Evolutionary conservation across 306 rosid genomes (phyloP).

Genomic region (Vigna angularis): DNA sequence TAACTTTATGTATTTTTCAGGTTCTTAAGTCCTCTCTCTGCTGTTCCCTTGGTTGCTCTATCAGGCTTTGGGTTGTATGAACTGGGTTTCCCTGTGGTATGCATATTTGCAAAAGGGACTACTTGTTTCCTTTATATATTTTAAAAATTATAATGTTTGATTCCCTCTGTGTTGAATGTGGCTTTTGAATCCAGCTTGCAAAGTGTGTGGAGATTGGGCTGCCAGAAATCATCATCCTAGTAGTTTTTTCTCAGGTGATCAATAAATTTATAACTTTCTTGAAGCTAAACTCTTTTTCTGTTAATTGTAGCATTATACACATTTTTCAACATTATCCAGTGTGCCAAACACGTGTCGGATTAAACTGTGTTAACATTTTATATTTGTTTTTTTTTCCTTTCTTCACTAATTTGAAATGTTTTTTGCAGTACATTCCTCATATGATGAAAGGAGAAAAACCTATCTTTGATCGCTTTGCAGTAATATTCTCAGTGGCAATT

Average conservation of each 20-base stretch:
- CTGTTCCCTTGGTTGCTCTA: conserved; percentile 87
- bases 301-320: neutral
- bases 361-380: neutral
- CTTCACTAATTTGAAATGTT: neutral
- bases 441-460: conserved; percentile 51
- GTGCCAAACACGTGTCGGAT: neutral
- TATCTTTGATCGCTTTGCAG: conserved; percentile 48
- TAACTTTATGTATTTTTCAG: conserved; percentile 52
- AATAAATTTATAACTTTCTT: neutral
- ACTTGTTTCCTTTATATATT: conserved; percentile 8
- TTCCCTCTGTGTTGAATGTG: conserved; percentile 5
- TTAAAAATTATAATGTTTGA: conserved; percentile 28
- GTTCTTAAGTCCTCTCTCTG: conserved; percentile 87
- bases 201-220: conserved; percentile 89
- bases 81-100: conserved; percentile 91
- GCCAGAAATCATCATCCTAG: conserved; percentile 81
- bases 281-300: neutral
- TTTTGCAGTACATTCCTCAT: conserved; percentile 51
- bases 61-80: conserved; percentile 94
- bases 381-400: neutral
- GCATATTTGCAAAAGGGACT: conserved; percentile 34
- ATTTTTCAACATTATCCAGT: neutral
- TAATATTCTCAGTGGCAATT: conserved; percentile 47
- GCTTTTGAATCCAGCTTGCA: conserved; percentile 42
- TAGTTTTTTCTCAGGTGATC: conserved; percentile 56